Evolutionary conservation across 441 rosid genomes (phyloP).

Genomic region (Hura crepitans): DNA sequence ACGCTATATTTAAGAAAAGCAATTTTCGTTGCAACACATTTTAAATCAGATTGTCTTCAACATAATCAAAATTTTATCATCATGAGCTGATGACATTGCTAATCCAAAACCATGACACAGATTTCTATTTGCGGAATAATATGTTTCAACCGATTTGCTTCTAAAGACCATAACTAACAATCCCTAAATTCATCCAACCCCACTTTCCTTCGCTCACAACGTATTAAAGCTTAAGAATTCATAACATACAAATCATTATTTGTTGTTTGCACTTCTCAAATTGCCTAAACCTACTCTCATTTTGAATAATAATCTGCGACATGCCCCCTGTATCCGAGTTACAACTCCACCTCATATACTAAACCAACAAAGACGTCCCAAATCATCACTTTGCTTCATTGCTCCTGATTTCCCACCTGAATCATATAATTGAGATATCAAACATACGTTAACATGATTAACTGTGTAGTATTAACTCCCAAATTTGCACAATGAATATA

Average conservation of each 20-base stretch:
- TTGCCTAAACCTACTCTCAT: neutral
- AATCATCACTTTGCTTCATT: constrained; percentile 3
- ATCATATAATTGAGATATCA: neutral
- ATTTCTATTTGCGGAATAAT: no score
- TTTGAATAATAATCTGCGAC: constrained; percentile 12
- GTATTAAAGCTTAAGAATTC: neutral
- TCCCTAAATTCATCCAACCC: constrained; percentile 1
- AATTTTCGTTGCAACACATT: no score
- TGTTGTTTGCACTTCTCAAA: neutral
- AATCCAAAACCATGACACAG: no score
- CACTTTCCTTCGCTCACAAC: no score
- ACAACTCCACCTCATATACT: constrained; percentile 12
- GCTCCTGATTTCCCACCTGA: constrained; percentile 18
- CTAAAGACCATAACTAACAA: neutral
- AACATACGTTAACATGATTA: neutral
- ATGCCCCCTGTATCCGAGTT: constrained; percentile 15
- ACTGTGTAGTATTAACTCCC: neutral
- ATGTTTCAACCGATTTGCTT: neutral
- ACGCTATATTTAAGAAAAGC: no score
- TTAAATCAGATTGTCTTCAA: no score
- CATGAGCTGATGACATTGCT: no score
- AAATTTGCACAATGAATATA: neutral
- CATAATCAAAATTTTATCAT: no score
- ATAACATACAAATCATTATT: neutral
- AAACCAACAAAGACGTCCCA: constrained; percentile 8